Conservation (phyloP, 2,329 filamentous ascomycete genomes). For the Ilyonectria destructans region DNA sequence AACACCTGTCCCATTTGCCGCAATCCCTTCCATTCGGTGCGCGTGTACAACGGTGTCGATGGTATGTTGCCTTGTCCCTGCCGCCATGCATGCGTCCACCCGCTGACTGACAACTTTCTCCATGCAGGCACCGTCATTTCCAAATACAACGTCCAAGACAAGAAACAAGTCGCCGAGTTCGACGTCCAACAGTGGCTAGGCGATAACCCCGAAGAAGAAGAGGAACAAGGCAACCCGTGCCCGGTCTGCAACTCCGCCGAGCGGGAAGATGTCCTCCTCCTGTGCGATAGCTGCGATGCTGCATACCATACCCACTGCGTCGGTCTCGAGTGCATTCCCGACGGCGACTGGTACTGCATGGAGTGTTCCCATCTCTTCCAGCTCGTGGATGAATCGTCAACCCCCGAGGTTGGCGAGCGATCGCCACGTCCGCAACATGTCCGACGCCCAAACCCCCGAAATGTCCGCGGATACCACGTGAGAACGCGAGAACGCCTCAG, state of each 20-base stretch:
- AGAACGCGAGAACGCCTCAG: constrained; percentile 74
- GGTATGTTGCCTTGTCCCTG: constrained; percentile 70
- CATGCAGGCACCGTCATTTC: constrained; percentile 69
- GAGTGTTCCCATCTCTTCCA: constrained; percentile 76
- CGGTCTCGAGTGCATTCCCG: constrained; percentile 83
- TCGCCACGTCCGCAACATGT: constrained; percentile 52
- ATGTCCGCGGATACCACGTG: constrained; percentile 56
- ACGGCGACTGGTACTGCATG: constrained; percentile 92
- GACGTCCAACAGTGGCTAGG: constrained; percentile 83
- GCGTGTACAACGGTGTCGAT: constrained; percentile 85
- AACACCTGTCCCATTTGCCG: constrained; percentile 99
- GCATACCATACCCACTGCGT: constrained; percentile 95
- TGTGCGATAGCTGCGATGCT: constrained; percentile 93
- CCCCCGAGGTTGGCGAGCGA: constrained; percentile 54
- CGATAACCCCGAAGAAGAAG: constrained; percentile 80
- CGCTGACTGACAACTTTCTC: constrained; percentile 37
- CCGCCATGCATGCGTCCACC: constrained; percentile 35
- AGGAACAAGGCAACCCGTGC: constrained; percentile 81
- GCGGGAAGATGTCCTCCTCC: constrained; percentile 86
- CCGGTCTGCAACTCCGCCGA: constrained; percentile 87
- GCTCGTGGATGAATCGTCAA: constrained; percentile 51
- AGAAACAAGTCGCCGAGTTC: constrained; percentile 91
- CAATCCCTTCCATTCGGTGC: constrained; percentile 90
- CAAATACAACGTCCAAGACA: constrained; percentile 81
- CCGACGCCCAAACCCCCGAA: constrained; percentile 53